Base-by-base conservation (phyloP, 352 stramenopile genomes). In the Globisporangium mamillatum region DNA sequence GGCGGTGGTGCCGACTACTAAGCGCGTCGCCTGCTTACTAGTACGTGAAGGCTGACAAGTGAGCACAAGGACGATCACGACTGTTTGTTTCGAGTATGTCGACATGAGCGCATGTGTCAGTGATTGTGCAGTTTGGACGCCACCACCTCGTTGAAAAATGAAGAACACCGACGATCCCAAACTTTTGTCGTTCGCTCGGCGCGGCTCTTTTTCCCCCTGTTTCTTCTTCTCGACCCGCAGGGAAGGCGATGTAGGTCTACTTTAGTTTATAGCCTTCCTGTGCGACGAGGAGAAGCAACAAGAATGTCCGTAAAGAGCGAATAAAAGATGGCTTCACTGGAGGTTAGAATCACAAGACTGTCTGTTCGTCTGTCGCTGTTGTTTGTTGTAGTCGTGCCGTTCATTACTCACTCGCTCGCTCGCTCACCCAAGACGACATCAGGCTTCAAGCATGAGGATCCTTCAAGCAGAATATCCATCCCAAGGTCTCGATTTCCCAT, bases 1-100 rank as follows among this genome's bases (percentile, higher is more conserved):
- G 87, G 85, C 72, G 89, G 83, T 71, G 84, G 84, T 71, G 79
- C 83, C 70, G 86, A 96, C 82, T 96, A 96, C 76, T 92, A 93
- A 88, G 78, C 55, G 22, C 34, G 63, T 59, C 56, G 29, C 56
- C 3, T 36, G 32, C 36, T 52, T 67, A 38, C 24, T 53, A 50
- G 66, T 66, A 52, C 20, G 66, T 66, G 34, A 8, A 63, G 55
- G 41, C 46, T 50, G 55, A 64, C 54, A 41, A 50, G 38, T 7
- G 18, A 20, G 27, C 38, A 41, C 53, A 24, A n/a, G n/a, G 6
- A 1, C 8, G 1, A 10, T 18, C 59, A 41, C 24, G 25, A 44
- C 44, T 52, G 44, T 52, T 52, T 52, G 18, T 52, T 48, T 52
- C 44, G 44, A 52, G 44, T 52, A 60, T 60, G 50, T 29, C 22